phyloP scores from a whole-genome alignment of 1,284 basidiomycete genomes.

The Mycena citricolor region DNA sequence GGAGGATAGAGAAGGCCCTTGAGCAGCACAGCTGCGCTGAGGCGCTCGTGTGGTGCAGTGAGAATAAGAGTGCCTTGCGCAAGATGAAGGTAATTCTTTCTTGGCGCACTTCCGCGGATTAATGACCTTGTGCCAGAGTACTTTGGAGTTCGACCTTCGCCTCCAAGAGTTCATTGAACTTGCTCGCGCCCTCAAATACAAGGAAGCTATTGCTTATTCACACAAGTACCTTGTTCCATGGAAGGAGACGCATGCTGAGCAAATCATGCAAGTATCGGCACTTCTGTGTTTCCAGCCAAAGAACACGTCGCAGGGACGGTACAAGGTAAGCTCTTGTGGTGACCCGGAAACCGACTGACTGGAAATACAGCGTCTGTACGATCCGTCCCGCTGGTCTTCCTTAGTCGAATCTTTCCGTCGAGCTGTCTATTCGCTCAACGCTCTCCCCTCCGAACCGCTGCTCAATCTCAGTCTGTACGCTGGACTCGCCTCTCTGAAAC shows the following conservation, averaged over 20 bases:
- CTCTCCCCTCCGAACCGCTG: slow-evolving; percentile 82
- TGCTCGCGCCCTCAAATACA: slow-evolving; percentile 62
- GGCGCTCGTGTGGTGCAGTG: slow-evolving; percentile 93
- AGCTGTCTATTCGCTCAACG: slow-evolving; percentile 84
- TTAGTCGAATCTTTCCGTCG: slow-evolving; percentile 79
- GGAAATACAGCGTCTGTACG: slow-evolving; percentile 71
- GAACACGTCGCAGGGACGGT: slow-evolving; percentile 66
- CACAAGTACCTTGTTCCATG: slow-evolving; percentile 83
- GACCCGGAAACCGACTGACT: neutral
- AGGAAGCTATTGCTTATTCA: slow-evolving; percentile 84
- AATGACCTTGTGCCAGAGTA: slow-evolving; percentile 57
- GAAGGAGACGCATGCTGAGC: slow-evolving; percentile 74
- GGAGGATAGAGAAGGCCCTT: slow-evolving; percentile 81
- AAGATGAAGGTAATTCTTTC: slow-evolving; percentile 75
- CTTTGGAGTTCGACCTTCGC: slow-evolving; percentile 93
- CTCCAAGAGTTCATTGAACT: slow-evolving; percentile 97
- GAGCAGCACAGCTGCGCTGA: slow-evolving; percentile 76
- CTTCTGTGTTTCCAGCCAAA: slow-evolving; percentile 74
- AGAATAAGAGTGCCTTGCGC: slow-evolving; percentile 90
- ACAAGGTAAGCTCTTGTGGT: slow-evolving; percentile 51
- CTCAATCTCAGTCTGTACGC: slow-evolving; percentile 86
- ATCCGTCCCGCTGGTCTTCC: slow-evolving; percentile 70
- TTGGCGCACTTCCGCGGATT: slow-evolving; percentile 15
- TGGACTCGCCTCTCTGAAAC: slow-evolving; percentile 84
- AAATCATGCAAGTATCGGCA: slow-evolving; percentile 77